Evolutionary conservation across 768 basidiomycete species (phyloP).

Genomic region (Rhodotorula kratochvilovae): DNA sequence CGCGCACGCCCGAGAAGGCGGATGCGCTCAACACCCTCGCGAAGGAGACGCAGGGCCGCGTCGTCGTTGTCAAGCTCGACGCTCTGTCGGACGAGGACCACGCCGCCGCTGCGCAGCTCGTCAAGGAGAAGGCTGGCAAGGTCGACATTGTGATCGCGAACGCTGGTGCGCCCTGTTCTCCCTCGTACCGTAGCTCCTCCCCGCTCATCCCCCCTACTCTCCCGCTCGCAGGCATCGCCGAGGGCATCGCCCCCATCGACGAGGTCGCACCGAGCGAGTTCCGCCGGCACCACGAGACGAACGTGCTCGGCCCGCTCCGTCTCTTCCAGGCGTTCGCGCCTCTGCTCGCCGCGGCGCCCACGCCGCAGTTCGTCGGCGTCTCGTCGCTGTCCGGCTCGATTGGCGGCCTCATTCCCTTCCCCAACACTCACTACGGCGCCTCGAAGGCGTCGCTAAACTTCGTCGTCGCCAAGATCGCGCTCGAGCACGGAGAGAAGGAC

Average conservation of each 20-base stretch:
- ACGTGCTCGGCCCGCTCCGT: background rate
- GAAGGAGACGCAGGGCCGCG: slow-evolving; percentile 2
- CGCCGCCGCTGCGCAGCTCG: slow-evolving; percentile 19
- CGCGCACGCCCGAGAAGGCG: slow-evolving; percentile 19
- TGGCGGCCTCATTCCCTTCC: background rate
- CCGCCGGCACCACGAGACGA: background rate
- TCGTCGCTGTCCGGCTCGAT: background rate
- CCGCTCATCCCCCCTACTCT: too few species aligned
- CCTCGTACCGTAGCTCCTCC: too few species aligned
- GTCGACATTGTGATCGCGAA: slow-evolving; percentile 42
- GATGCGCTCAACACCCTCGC: slow-evolving; percentile 19
- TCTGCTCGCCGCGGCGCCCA: background rate
- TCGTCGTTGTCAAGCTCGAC: slow-evolving; percentile 33
- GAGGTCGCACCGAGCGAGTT: rapidly evolving
- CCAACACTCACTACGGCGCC: background rate
- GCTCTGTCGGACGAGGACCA: slow-evolving; percentile 28
- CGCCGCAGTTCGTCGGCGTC: background rate
- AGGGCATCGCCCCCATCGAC: background rate
- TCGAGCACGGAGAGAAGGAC: background rate
- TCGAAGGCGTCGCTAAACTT: background rate
- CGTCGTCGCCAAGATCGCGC: background rate
- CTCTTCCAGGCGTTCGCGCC: background rate
- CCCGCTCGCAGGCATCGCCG: background rate
- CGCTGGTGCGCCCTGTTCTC: slow-evolving; percentile 39
- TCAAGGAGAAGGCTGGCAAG: slow-evolving; percentile 32